phyloP scores from a whole-genome alignment of 305 asterid genomes.

The Solanum hybrid region DNA sequence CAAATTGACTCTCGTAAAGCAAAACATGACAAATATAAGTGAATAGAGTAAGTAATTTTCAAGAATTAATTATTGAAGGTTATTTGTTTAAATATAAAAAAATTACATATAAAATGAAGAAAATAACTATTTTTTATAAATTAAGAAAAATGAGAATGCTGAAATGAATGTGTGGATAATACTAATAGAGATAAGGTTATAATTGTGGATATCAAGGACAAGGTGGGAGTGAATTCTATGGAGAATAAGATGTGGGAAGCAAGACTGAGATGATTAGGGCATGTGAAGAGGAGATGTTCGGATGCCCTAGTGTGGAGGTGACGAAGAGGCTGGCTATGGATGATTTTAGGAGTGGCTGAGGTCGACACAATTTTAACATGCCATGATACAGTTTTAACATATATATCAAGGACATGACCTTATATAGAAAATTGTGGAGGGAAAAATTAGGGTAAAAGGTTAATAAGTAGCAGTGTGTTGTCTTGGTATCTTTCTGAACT shows the following conservation, averaged over 20 bases:
- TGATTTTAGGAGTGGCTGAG: neutral
- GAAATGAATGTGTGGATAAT: neutral
- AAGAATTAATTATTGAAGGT: neutral
- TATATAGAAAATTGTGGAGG: neutral
- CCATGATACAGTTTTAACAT: neutral
- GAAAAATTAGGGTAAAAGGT: neutral
- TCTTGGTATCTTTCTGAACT: neutral
- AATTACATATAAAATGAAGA: neutral
- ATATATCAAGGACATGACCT: neutral
- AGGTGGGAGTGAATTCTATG: neutral
- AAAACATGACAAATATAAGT: neutral
- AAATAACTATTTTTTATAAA: neutral
- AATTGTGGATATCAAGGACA: neutral
- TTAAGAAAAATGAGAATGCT: neutral
- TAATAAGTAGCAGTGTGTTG: neutral
- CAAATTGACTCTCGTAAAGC: neutral
- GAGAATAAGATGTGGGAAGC: neutral
- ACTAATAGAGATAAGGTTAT: neutral
- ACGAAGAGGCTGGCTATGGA: neutral
- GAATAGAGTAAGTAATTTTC: neutral
- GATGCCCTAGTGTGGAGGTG: neutral
- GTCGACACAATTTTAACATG: neutral
- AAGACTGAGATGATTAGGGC: neutral
- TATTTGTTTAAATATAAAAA: neutral
- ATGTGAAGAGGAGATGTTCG: neutral